Evolutionary conservation across 177 flowering plant genomes (phyloP), one percentile per base, ranked within the genome.

Genomic region (Vitis hybrid): DNA sequence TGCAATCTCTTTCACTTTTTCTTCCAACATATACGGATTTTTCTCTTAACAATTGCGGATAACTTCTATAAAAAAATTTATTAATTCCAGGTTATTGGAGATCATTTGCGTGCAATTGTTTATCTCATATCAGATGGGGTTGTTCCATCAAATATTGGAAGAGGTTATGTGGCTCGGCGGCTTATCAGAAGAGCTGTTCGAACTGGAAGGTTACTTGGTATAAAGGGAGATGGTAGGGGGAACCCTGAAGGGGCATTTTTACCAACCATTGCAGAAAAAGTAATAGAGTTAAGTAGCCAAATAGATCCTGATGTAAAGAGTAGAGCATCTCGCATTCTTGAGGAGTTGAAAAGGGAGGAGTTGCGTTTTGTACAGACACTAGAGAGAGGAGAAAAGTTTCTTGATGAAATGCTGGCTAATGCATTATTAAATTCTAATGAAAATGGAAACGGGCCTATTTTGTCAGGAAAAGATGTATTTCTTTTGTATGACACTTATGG

Each of bases 41-140:
- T 59, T 45, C 13, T 65, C 62, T 48, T 34, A 2, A 34, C 11
- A 32, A 55, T 3, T 68, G 51, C 23, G 21, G n/a, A 58, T 64
- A 39, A 64, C 18, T 23, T 19, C 21, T 4, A 3, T 51, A 26
- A 30, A 56, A 7, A 18, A 34, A 2, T 62, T 62, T 18, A 11
- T 62, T 72, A 21, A 57, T 75, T 72, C 73, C 83, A 94, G 98
- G 80, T 94, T 70, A 84, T 91, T 62, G 99, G 95, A 69, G 99
- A 92, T 66, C 99, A 94, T 79, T 71, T 91, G 86, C 95, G 94
- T 63, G 97, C 99, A 57, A 74, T 90, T 74, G 94, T 94, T 58
- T 92, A 80, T 87, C 97, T 94, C 72, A 79, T 94, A 77, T 88
- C 99, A 34, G 98, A 94, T 84, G 97, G 99, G 11, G 95, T 92